These are phyloP conservation scores for Plasmodium falciparum DNA, from an alignment of 169 alveolate species.

Conservation along the genomic window DNA sequence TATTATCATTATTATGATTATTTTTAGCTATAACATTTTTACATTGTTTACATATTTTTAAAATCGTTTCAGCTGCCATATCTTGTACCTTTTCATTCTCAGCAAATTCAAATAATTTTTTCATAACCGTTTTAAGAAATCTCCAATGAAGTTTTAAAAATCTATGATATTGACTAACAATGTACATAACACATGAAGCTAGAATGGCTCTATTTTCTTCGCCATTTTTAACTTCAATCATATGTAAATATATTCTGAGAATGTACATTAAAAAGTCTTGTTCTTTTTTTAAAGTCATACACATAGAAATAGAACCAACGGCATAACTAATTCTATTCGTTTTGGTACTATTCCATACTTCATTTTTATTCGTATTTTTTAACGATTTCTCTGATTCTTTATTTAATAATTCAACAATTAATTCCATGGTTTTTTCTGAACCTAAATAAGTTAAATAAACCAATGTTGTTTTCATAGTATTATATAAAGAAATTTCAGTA, in stretches of 20 bases:
- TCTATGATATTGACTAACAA: slow-evolving; percentile 99
- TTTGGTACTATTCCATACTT: slow-evolving; percentile 87
- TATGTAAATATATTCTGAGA: slow-evolving; percentile 93
- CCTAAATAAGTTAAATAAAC: slow-evolving; percentile 96
- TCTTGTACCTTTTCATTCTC: slow-evolving; percentile 99
- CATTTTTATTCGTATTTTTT: slow-evolving; percentile 78
- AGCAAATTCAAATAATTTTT: slow-evolving; percentile 99
- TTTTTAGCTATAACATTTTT: slow-evolving; percentile 86
- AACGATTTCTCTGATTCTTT: slow-evolving; percentile 86
- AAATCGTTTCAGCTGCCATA: slow-evolving; percentile 98
- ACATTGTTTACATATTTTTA: slow-evolving; percentile 94
- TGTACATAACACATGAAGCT: slow-evolving; percentile 98
- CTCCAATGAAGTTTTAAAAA: slow-evolving; percentile 97
- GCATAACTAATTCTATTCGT: slow-evolving; percentile 95
- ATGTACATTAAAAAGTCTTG: slow-evolving; percentile 95
- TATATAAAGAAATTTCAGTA: slow-evolving; percentile 96
- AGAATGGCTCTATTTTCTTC: slow-evolving; percentile 97
- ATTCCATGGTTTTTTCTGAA: slow-evolving; percentile 94
- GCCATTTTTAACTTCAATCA: slow-evolving; percentile 98
- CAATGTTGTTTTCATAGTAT: slow-evolving; percentile 95
- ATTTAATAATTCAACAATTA: slow-evolving; percentile 92
- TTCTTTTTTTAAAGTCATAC: slow-evolving; percentile 95
- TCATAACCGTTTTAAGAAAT: slow-evolving; percentile 97
- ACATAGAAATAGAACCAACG: slow-evolving; percentile 98
- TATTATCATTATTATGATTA: slow-evolving; percentile 86